Evolutionary conservation across 805 yeast genomes (phyloP), one percentile per base, ranked within the genome.

Genomic region (Priceomyces haplophilus): DNA sequence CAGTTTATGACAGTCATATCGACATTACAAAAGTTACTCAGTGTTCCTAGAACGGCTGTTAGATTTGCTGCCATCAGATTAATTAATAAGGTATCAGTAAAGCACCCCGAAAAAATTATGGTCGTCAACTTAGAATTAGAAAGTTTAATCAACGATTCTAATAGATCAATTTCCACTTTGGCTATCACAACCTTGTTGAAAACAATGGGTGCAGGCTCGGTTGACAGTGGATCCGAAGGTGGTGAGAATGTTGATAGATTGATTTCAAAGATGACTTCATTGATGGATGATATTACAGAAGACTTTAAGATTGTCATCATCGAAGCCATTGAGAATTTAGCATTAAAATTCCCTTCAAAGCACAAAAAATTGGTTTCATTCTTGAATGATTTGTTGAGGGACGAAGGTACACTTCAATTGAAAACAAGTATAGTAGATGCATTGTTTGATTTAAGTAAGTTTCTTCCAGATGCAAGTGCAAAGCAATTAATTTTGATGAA

Each of bases 151-250:
- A 83, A 84, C 59, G 98, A 91, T 64, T 62, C 90, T 19, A 89
- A 88, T 69, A 82, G 96, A 67, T 83, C 96, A 25, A 82, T 93
- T 51, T 91, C 98, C 11, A 93, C 99, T 12, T 91, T 88, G 65
- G 97, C 99, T 20, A 93, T 93, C 61, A 93, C 98, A 25, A 91
- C 98, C 2, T 74, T 93, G 58, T 79, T 93, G 64, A 93, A 91
- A 69, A 91, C 98, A 1, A 96, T 97, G 61, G 89, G 90, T 50
- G 84, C 88, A 48, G 73, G 75, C 40, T 62, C 73, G 20, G 48
- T 66, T 33, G 70, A 64, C 47, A 57, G 63, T 17, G 61, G 60
- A 12, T 44, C 56, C 7, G 48, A 54, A n/a, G 64, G 69, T 46
- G 64, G 69, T 12, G 88, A 87, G 47, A 66, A 63, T 46, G 96